phyloP scores from a whole-genome alignment of 1,139 yeast species.

The Blastobotrys raffinosifermentans region DNA sequence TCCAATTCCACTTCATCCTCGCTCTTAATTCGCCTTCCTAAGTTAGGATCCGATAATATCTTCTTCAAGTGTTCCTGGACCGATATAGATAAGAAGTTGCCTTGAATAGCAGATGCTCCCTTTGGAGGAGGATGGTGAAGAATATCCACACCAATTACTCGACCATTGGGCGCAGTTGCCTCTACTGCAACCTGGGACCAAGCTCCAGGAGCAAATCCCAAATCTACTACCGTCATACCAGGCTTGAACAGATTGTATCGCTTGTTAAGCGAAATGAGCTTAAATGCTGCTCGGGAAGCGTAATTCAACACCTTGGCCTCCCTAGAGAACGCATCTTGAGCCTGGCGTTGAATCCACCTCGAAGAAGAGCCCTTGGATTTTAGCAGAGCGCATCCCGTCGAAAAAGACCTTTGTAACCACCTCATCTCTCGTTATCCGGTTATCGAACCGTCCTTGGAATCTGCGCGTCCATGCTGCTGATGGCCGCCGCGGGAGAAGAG shows the following conservation, averaged over 20 bases:
- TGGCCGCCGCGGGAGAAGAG: too few relatives aligned
- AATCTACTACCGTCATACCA: slow-evolving; percentile 63
- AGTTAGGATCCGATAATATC: too few relatives aligned
- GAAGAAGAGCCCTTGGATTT: too few relatives aligned
- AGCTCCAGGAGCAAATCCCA: slow-evolving; percentile 95
- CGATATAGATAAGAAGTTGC: slow-evolving; percentile 64
- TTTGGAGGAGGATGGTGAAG: slow-evolving; percentile 70
- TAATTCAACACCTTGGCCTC: slow-evolving; percentile 60
- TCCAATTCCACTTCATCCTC: too few relatives aligned
- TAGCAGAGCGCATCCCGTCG: too few relatives aligned
- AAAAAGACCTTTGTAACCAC: too few relatives aligned
- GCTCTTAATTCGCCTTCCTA: too few relatives aligned
- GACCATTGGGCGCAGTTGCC: slow-evolving; percentile 51
- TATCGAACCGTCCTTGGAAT: too few relatives aligned
- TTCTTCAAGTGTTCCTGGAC: slow-evolving; percentile 58
- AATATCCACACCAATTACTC: slow-evolving; percentile 79
- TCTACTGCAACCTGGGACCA: slow-evolving; percentile 83
- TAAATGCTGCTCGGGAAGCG: slow-evolving; percentile 87
- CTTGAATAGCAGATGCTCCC: slow-evolving; percentile 80
- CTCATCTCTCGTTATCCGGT: too few relatives aligned
- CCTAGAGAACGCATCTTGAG: slow-evolving; percentile 54
- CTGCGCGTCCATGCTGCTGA: too few relatives aligned
- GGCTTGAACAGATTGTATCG: slow-evolving; percentile 54
- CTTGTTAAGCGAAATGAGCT: slow-evolving; percentile 58
- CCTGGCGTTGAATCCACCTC: slow-evolving; percentile 71